Conservation (phyloP, 1,139 yeast genomes). For the Pichia sp. region DNA sequence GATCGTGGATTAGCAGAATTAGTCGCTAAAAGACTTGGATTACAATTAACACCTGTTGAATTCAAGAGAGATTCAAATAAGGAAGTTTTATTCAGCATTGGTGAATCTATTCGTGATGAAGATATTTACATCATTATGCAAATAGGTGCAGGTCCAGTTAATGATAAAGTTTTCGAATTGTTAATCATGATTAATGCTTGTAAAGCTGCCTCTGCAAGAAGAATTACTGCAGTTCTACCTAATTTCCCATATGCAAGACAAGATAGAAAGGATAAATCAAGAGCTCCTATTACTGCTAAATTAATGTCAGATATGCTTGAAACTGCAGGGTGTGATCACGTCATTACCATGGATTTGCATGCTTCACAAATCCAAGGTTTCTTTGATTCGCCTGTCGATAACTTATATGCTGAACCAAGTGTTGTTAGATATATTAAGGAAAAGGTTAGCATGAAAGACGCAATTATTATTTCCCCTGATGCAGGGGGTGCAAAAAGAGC, state of each 20-base stretch:
- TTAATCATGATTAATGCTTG: constrained; percentile 93
- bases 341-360: constrained; percentile 94
- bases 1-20: constrained; percentile 84
- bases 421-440: constrained; percentile 84
- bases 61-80: constrained; percentile 68
- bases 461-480: constrained; percentile 91
- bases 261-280: constrained; percentile 89
- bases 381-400: constrained; percentile 93
- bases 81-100: constrained; percentile 88
- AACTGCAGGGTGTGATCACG: constrained; percentile 95
- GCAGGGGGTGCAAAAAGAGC: constrained; percentile 99
- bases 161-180: constrained; percentile 81
- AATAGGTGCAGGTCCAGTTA: constrained; percentile 87
- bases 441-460: constrained; percentile 57
- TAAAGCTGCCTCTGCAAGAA: constrained; percentile 88
- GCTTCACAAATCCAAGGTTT: constrained; percentile 98
- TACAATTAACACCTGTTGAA: constrained; percentile 56
- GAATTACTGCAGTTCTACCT: constrained; percentile 93
- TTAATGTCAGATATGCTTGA: constrained; percentile 91
- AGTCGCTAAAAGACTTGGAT: constrained; percentile 62
- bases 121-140: constrained; percentile 85
- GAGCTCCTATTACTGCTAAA: constrained; percentile 97
- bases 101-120: constrained; percentile 94
- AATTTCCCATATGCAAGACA: constrained; percentile 97
- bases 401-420: constrained; percentile 91